Base-by-base conservation (phyloP, 2,329 filamentous ascomycete species). In the Scolecobasidium constrictum region DNA sequence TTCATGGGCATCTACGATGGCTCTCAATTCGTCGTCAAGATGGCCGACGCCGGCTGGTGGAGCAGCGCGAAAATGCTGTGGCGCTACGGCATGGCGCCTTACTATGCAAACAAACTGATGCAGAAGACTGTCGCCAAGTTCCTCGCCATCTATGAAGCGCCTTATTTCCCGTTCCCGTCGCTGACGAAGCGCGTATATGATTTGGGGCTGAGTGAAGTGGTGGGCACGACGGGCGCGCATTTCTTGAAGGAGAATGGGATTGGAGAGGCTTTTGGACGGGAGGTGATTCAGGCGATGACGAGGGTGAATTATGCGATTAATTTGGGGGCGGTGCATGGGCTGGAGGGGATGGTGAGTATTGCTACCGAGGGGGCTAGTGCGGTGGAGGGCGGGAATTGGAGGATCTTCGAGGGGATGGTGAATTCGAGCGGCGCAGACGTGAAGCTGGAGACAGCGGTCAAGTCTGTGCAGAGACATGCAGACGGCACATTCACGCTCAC, bases 261-360 rank as follows among this genome's bases (percentile, higher is more conserved):
- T 44, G 69, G 73, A 18, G 65, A 69, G 0, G 57, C 67, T 0
- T 96, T 94, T 57, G 70, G 80, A 0, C 75, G 76, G 12, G 86
- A 98, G 40, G 77, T 98, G 38, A 77, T 96, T 19, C 90, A 96
- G 62, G 86, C 90, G 13, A 83, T 80, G 45, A 95, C 92, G 1
- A 75, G 92, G 16, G 90, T 95, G 49, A 96, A 96, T 61, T 98
- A 95, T 62, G 92, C 84, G 1, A 86, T 88, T 38, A 95, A 96
- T 52, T 62, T 96, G 11, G 75, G 69, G n/a, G 67, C 78, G 26
- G 92, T 96, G 38, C 88, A 96, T 54, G 92, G 86, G 0, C 64
- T 98, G 1, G 86, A 93, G 54, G 78, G 88, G 1, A 86, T 95
- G 82, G 83, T 93, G 2, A 90, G 87, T 35, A 86, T 96, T 78